phyloP scores from a whole-genome alignment of 306 rosid species.

The Castanea sativa region DNA sequence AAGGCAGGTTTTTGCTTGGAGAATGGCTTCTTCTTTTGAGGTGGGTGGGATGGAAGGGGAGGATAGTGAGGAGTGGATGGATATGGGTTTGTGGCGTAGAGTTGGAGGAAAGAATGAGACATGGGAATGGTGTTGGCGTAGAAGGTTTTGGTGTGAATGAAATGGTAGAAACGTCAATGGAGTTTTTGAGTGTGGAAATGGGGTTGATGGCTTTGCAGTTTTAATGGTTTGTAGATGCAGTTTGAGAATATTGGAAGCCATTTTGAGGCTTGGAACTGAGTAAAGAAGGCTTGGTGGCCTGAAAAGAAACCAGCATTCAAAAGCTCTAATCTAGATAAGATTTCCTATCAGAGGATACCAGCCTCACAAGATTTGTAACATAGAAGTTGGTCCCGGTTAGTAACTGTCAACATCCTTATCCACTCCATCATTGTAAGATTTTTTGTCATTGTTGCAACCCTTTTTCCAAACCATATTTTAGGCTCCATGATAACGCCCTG shows the following conservation, averaged over 20 bases:
- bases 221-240: conserved; percentile 26
- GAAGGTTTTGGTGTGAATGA: conserved; percentile 7
- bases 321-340: conserved; percentile 36
- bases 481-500: too few species aligned
- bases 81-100: conserved; percentile 33
- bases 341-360: conserved; percentile 5
- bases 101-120: conserved; percentile 23
- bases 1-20: conserved; percentile 80
- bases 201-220: conserved; percentile 30
- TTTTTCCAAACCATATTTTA: too few species aligned
- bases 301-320: conserved; percentile 17
- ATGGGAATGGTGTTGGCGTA: conserved; percentile 23
- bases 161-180: conserved; percentile 34
- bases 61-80: conserved; percentile 44
- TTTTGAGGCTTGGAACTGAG: conserved; percentile 24
- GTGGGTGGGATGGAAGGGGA: conserved; percentile 72
- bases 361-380: conserved; percentile 13
- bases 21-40: conserved; percentile 75
- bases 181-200: conserved; percentile 19
- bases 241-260: conserved; percentile 55
- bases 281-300: not conserved
- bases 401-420: too few species aligned
- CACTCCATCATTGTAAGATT: too few species aligned
- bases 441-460: too few species aligned
- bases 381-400: not conserved